phyloP scores from a whole-genome alignment of 2,329 filamentous ascomycete genomes.

The Tolypocladium nubicola region DNA sequence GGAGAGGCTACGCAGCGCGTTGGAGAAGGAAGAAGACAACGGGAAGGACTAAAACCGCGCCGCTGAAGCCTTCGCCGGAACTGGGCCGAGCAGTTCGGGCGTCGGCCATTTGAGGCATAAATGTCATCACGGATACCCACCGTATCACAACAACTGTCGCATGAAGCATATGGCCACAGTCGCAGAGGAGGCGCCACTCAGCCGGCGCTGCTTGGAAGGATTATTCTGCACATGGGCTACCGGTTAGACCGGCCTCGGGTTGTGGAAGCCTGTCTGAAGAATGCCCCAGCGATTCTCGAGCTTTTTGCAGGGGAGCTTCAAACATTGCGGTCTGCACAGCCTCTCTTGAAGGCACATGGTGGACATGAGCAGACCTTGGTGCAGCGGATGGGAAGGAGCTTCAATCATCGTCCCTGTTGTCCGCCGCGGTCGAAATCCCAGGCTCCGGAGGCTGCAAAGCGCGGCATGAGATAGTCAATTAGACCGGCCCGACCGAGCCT shows the following conservation, averaged over 20 bases:
- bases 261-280: not conserved
- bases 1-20: slow-evolving; percentile 44
- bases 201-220: not conserved
- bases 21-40: slow-evolving; percentile 26
- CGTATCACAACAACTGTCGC: not conserved
- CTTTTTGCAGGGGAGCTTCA: not conserved
- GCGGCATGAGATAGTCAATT: not conserved
- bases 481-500: too few relatives aligned
- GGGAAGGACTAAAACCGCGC: slow-evolving; percentile 5
- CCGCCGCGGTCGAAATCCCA: not conserved
- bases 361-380: not conserved
- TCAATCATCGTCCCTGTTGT: not conserved
- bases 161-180: not conserved
- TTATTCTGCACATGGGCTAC: too few relatives aligned
- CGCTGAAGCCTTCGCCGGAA: not conserved
- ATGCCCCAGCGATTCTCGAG: not conserved
- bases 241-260: not conserved
- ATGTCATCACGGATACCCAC: too few relatives aligned
- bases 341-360: not conserved
- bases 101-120: not conserved
- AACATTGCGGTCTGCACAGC: not conserved
- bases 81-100: not conserved
- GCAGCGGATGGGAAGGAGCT: not conserved
- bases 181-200: not conserved
- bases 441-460: not conserved